Conservation (phyloP, 768 basidiomycete species). For the Suillus brevipes region DNA sequence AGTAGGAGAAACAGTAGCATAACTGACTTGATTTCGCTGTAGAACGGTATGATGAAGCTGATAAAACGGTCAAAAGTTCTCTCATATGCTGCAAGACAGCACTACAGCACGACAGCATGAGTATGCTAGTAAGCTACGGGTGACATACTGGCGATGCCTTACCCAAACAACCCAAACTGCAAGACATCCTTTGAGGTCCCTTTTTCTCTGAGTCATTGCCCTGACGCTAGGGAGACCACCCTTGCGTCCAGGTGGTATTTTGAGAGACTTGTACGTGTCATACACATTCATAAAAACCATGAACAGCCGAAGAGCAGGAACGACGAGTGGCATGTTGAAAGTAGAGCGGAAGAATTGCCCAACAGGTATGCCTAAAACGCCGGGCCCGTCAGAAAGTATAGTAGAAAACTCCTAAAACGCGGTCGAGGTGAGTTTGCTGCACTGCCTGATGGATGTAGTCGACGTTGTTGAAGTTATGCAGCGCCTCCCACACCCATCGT, state of each 20-base stretch:
- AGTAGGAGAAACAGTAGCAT: slow-evolving; percentile 72
- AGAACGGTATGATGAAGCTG: slow-evolving; percentile 77
- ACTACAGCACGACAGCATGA: slow-evolving; percentile 41
- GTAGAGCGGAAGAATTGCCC: slow-evolving; percentile 5
- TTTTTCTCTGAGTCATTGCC: slow-evolving; percentile 73
- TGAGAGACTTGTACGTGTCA: slow-evolving; percentile 83
- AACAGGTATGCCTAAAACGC: slow-evolving; percentile 13
- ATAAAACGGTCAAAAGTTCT: slow-evolving; percentile 62
- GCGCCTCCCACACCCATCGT: slow-evolving; percentile 13
- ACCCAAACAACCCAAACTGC: slow-evolving; percentile 90
- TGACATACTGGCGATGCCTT: slow-evolving; percentile 23
- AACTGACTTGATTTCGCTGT: slow-evolving; percentile 78
- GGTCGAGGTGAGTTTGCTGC: slow-evolving; percentile 10
- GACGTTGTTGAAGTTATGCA: slow-evolving; percentile 6
- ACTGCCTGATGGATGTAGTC: slow-evolving; percentile 12
- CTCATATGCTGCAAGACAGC: slow-evolving; percentile 69
- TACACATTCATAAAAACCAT: slow-evolving; percentile 80
- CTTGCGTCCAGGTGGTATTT: slow-evolving; percentile 51
- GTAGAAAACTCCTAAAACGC: slow-evolving; percentile 7
- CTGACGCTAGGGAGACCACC: slow-evolving; percentile 64
- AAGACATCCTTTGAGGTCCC: slow-evolving; percentile 82
- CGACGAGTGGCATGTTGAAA: slow-evolving; percentile 62
- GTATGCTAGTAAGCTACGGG: slow-evolving; percentile 7
- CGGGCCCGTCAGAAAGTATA: slow-evolving; percentile 1
- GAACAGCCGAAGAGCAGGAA: slow-evolving; percentile 62